These are phyloP conservation scores for Cyathus olla DNA, from an alignment of 1,284 basidiomycete species.

Conservation along the genomic window DNA sequence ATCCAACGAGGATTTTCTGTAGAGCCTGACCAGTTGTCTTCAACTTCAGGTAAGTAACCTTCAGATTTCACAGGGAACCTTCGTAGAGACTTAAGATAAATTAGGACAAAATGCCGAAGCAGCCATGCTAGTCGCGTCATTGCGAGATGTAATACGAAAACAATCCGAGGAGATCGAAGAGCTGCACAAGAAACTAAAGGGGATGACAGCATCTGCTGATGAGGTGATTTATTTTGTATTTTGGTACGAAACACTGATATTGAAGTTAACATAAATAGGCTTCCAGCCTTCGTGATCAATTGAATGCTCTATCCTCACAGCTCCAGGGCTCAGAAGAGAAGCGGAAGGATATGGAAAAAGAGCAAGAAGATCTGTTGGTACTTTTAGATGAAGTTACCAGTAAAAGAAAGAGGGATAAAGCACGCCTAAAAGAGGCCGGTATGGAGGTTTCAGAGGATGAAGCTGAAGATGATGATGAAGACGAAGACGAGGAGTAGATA, in stretches of 20 bases:
- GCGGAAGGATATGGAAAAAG: slow-evolving; percentile 87
- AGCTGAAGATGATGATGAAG: slow-evolving; percentile 81
- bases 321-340: slow-evolving; percentile 71
- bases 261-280: slow-evolving; percentile 31
- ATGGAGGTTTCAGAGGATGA: slow-evolving; percentile 94
- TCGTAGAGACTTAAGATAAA: neutral
- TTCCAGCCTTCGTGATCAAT: slow-evolving; percentile 52
- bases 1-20: slow-evolving; percentile 74
- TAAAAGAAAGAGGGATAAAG: slow-evolving; percentile 90
- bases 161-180: slow-evolving; percentile 84
- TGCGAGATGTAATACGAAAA: slow-evolving; percentile 83
- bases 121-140: slow-evolving; percentile 81
- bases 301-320: slow-evolving; percentile 58
- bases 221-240: slow-evolving; percentile 23
- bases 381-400: slow-evolving; percentile 91
- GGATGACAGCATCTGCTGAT: slow-evolving; percentile 18
- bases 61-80: neutral
- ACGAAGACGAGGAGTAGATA: slow-evolving; percentile 46
- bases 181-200: slow-evolving; percentile 66
- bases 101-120: slow-evolving; percentile 81
- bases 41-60: slow-evolving; percentile 59
- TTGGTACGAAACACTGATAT: neutral
- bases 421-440: slow-evolving; percentile 75
- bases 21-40: slow-evolving; percentile 71
- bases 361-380: slow-evolving; percentile 95